Evolutionary conservation across 768 basidiomycete species (phyloP).

Genomic region (Boletus subcaerulescens): DNA sequence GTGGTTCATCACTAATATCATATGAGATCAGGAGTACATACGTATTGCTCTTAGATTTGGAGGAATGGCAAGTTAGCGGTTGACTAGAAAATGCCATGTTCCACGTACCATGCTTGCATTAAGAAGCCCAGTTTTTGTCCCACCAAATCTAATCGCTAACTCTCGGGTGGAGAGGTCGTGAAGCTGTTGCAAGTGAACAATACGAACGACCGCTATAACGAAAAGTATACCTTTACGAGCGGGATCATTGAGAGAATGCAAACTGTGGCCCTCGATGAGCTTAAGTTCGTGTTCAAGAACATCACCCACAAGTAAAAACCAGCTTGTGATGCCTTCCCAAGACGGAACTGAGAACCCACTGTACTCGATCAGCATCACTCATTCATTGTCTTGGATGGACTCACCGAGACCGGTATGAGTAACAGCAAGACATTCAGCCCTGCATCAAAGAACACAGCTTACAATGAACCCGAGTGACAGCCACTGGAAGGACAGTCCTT

Average conservation of each 20-base stretch:
- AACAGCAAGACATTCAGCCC: constrained; percentile 71
- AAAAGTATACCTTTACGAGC: constrained; percentile 58
- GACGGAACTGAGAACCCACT: constrained; percentile 58
- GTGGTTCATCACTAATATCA: neutral
- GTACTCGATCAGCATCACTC: neutral
- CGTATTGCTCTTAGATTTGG: constrained; percentile 56
- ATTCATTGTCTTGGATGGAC: constrained; percentile 18
- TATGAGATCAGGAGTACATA: constrained; percentile 34
- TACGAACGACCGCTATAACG: neutral
- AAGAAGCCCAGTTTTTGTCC: constrained; percentile 71
- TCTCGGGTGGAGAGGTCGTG: constrained; percentile 77
- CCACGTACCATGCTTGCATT: constrained; percentile 73
- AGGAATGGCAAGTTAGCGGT: constrained; percentile 3
- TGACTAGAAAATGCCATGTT: neutral
- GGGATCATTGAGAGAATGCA: constrained; percentile 73
- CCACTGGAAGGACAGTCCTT: constrained; percentile 16
- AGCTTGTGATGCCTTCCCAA: constrained; percentile 48
- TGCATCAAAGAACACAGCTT: constrained; percentile 24
- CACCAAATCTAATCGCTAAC: constrained; percentile 71
- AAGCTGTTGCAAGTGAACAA: constrained; percentile 40
- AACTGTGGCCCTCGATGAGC: constrained; percentile 36
- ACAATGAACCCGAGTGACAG: neutral
- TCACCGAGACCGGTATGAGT: constrained; percentile 65
- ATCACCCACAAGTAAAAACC: constrained; percentile 57
- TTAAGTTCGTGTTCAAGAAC: neutral